These are phyloP conservation scores for Cladorrhinum samala DNA, from an alignment of 495 filamentous ascomycete genomes.

Conservation along the genomic window DNA sequence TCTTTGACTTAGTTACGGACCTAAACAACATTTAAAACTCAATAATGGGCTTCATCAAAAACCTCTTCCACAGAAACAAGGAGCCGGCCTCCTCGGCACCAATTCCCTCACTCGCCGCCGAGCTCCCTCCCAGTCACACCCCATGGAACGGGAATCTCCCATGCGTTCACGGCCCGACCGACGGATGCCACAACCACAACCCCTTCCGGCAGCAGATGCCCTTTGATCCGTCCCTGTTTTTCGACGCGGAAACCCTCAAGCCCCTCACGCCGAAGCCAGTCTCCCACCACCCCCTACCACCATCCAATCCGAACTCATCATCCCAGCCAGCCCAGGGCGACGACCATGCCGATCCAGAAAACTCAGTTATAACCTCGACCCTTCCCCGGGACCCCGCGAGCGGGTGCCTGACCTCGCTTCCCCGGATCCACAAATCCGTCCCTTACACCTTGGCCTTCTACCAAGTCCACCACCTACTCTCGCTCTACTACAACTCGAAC, in stretches of 20 bases:
- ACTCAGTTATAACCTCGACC: slow-evolving; percentile 13
- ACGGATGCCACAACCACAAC: slow-evolving; percentile 27
- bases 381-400: slow-evolving; percentile 5
- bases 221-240: slow-evolving; percentile 18
- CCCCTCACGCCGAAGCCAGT: slow-evolving; percentile 8
- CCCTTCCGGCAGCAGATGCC: slow-evolving; percentile 14
- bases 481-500: not conserved
- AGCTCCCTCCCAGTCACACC: not conserved
- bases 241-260: not conserved
- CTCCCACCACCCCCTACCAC: not conserved
- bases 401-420: slow-evolving; percentile 13
- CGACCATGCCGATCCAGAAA: too few species aligned
- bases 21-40: too few species aligned
- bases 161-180: slow-evolving; percentile 21
- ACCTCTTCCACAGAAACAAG: not conserved
- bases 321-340: too few species aligned
- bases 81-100: not conserved
- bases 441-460: slow-evolving; percentile 21
- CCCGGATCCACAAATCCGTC: slow-evolving; percentile 20
- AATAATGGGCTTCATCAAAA: not conserved
- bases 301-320: not conserved
- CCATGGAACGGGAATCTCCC: slow-evolving; percentile 28
- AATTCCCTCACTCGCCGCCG: slow-evolving; percentile 3
- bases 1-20: too few species aligned
- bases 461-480: slow-evolving; percentile 18